These are phyloP conservation scores for Fraxinus sp. DNA, from an alignment of 305 asterid species.

Conservation along the genomic window DNA sequence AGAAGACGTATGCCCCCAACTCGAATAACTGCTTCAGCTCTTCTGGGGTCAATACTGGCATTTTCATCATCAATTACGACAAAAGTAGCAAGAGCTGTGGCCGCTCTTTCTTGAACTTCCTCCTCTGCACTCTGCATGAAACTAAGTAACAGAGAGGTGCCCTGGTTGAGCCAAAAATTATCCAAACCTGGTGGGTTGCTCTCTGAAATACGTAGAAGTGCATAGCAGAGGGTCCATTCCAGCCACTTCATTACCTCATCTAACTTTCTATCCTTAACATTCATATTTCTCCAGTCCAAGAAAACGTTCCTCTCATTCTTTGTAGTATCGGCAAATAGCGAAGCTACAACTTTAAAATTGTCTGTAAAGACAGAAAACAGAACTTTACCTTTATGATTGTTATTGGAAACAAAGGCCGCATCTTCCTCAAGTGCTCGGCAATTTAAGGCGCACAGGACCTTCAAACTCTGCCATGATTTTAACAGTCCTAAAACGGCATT, in stretches of 20 bases:
- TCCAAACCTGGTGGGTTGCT: slow-evolving; percentile 76
- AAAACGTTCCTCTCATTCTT: slow-evolving; percentile 52
- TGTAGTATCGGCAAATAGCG: slow-evolving; percentile 56
- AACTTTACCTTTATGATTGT: slow-evolving; percentile 64
- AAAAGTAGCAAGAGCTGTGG: slow-evolving; percentile 83
- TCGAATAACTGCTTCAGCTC: slow-evolving; percentile 85
- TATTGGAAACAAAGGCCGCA: slow-evolving; percentile 49
- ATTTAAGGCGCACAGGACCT: slow-evolving; percentile 70
- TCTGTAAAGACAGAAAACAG: slow-evolving; percentile 59
- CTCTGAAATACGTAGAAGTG: slow-evolving; percentile 88
- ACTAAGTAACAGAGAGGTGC: slow-evolving; percentile 63
- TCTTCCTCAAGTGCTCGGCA: slow-evolving; percentile 68
- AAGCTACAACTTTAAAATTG: slow-evolving; percentile 59
- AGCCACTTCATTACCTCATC: slow-evolving; percentile 73
- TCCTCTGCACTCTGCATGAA: slow-evolving; percentile 79
- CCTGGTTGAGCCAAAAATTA: slow-evolving; percentile 85
- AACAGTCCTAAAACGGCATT: slow-evolving; percentile 48
- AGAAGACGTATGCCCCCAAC: slow-evolving; percentile 72
- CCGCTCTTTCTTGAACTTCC: slow-evolving; percentile 96
- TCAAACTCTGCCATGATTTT: slow-evolving; percentile 57
- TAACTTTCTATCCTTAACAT: slow-evolving; percentile 41
- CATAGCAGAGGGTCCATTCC: slow-evolving; percentile 71
- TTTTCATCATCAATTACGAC: slow-evolving; percentile 85
- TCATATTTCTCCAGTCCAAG: slow-evolving; percentile 51
- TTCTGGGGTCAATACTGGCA: slow-evolving; percentile 66